phyloP scores from a whole-genome alignment of 148 eudicot genomes.

The Rhododendron henanense region DNA sequence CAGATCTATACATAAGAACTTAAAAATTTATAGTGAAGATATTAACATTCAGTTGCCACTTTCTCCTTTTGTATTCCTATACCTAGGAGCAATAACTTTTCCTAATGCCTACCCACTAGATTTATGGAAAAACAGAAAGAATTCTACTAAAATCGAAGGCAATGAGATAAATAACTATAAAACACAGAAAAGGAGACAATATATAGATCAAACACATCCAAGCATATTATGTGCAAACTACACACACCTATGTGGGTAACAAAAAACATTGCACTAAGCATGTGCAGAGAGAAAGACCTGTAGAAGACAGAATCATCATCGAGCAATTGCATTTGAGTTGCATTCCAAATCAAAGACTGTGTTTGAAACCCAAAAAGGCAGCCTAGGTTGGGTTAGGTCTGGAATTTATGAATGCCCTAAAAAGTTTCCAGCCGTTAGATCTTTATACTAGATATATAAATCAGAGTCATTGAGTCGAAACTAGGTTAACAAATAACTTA shows the following conservation, averaged over 20 bases:
- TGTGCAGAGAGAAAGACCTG: neutral
- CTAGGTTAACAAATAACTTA: neutral
- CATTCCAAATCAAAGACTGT: neutral
- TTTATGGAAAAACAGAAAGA: neutral
- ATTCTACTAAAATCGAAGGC: neutral
- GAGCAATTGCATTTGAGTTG: neutral
- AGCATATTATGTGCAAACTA: neutral
- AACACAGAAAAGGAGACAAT: neutral
- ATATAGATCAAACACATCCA: neutral
- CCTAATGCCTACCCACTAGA: neutral
- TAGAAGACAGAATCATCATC: neutral
- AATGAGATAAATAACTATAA: neutral
- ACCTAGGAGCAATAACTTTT: neutral
- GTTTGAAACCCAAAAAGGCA: neutral
- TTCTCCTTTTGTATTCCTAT: neutral
- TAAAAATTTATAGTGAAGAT: neutral
- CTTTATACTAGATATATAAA: neutral
- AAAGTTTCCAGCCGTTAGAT: neutral
- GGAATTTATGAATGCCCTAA: neutral
- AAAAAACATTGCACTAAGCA: neutral
- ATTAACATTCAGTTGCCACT: neutral
- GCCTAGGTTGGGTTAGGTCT: neutral
- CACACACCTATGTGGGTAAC: neutral
- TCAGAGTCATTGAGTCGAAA: neutral
- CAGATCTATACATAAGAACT: neutral